Percentiles rank a stretch among this genome's conserved stretches.
Evolutionary conservation across 306 rosid genomes (phyloP).

Genomic region (Macrotyloma uniflorum): DNA sequence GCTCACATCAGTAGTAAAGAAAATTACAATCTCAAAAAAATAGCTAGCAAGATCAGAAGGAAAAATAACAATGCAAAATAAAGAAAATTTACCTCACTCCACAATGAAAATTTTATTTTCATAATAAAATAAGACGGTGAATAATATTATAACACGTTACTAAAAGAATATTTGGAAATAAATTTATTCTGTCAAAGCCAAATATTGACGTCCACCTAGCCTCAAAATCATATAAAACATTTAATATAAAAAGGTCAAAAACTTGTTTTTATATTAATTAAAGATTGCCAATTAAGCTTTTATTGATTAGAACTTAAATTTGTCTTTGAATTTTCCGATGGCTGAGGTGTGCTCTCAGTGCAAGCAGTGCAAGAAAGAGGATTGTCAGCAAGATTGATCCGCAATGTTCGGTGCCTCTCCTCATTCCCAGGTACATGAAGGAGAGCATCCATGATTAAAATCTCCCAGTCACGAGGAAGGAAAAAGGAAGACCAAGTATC

Average conservation of each 20-base stretch:
- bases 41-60: neutral
- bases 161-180: conserved; percentile 19
- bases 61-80: neutral
- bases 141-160: conserved; percentile 11
- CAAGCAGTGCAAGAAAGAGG: conserved; percentile 54
- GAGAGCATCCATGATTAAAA: conserved; percentile 89
- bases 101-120: conserved; percentile 20
- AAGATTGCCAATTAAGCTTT: conserved; percentile 28
- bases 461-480: conserved; percentile 82
- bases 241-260: neutral
- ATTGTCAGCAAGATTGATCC: conserved; percentile 61
- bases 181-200: conserved; percentile 38
- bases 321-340: conserved; percentile 44
- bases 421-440: conserved; percentile 85
- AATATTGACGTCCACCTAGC: conserved; percentile 20
- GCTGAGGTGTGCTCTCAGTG: conserved; percentile 46
- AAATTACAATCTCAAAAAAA: conserved; percentile 9
- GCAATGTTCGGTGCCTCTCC: conserved; percentile 61
- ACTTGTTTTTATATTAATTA: neutral
- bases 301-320: conserved; percentile 46
- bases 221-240: conserved; percentile 31
- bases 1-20: conserved; percentile 1
- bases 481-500: conserved; percentile 75
- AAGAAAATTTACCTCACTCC: conserved; percentile 12
- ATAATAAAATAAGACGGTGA: neutral